phyloP scores from a whole-genome alignment of 1,284 basidiomycete species.

The Tilletiaria anomala region DNA sequence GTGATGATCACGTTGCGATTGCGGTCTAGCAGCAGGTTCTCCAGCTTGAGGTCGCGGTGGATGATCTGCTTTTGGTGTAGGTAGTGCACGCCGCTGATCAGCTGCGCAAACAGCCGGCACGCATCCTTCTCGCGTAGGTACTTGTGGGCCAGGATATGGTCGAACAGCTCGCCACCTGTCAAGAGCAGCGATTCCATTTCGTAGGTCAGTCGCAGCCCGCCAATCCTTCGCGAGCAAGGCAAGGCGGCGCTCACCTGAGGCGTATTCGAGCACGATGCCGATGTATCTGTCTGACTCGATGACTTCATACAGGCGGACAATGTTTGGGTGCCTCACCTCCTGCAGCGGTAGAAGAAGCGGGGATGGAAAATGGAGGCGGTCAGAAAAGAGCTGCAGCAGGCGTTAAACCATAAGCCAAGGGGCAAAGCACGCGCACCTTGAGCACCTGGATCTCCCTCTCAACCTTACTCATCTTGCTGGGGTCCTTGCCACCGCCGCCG shows the following conservation, averaged over 20 bases:
- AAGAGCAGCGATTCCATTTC: too few species aligned
- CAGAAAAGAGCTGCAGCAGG: too few species aligned
- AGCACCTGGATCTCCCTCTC: slow-evolving; percentile 95
- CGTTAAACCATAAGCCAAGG: slow-evolving; percentile 2
- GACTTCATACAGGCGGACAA: slow-evolving; percentile 93
- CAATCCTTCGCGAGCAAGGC: too few species aligned
- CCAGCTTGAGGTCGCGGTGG: slow-evolving; percentile 96
- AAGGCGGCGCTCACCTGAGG: slow-evolving; percentile 53
- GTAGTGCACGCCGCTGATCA: slow-evolving; percentile 97
- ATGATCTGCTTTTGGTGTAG: slow-evolving; percentile 98
- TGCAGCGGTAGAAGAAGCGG: slow-evolving; percentile 36
- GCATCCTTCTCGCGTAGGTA: slow-evolving; percentile 92
- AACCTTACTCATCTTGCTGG: slow-evolving; percentile 77
- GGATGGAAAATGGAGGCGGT: slow-evolving; percentile 4
- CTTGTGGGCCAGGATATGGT: slow-evolving; percentile 94
- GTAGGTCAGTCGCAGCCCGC: too few species aligned
- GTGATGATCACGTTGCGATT: slow-evolving; percentile 98
- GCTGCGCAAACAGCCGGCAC: slow-evolving; percentile 88
- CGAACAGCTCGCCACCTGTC: slow-evolving; percentile 85
- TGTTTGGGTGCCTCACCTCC: slow-evolving; percentile 93
- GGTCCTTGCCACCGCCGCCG: slow-evolving; percentile 18
- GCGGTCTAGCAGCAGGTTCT: slow-evolving; percentile 91
- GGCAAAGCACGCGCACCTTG: slow-evolving; percentile 57
- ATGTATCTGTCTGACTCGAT: slow-evolving; percentile 99
- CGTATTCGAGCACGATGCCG: slow-evolving; percentile 97